Conservation (phyloP, 2,329 filamentous ascomycete species). For the Tetracladium maxilliforme region DNA sequence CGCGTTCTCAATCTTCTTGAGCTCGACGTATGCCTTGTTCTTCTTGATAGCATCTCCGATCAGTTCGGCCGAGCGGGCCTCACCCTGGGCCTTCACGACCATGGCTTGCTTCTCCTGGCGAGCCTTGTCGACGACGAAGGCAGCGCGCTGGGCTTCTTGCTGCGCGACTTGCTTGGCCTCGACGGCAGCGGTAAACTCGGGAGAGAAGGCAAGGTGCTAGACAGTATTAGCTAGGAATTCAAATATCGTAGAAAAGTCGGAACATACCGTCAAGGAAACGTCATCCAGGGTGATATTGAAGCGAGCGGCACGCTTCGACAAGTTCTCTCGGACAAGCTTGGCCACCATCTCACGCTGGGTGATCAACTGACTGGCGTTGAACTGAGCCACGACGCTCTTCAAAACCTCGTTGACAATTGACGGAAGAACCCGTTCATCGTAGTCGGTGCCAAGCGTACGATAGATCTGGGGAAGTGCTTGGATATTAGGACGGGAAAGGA, state of each 20-base stretch:
- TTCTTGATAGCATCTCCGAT: slow-evolving; percentile 99
- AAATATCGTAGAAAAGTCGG: neutral
- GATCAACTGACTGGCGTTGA: slow-evolving; percentile 96
- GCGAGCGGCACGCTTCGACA: slow-evolving; percentile 76
- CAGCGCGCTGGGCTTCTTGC: slow-evolving; percentile 92
- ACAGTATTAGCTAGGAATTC: slow-evolving; percentile 1
- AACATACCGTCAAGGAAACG: slow-evolving; percentile 83
- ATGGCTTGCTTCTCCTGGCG: slow-evolving; percentile 99
- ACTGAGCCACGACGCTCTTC: slow-evolving; percentile 97
- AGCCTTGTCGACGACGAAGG: slow-evolving; percentile 97
- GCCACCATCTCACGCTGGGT: slow-evolving; percentile 98
- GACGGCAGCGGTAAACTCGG: slow-evolving; percentile 59
- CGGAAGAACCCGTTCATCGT: slow-evolving; percentile 90
- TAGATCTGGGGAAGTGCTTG: slow-evolving; percentile 92
- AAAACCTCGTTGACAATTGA: slow-evolving; percentile 98
- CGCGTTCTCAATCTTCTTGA: slow-evolving; percentile 97
- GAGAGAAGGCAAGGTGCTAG: slow-evolving; percentile 55
- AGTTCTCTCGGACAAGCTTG: slow-evolving; percentile 78
- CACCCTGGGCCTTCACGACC: slow-evolving; percentile 96
- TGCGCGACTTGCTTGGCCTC: slow-evolving; percentile 63
- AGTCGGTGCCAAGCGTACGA: slow-evolving; percentile 85
- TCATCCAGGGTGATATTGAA: slow-evolving; percentile 98
- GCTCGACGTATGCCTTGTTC: slow-evolving; percentile 88
- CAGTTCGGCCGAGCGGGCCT: slow-evolving; percentile 91
- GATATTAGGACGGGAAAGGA: slow-evolving; percentile 80